Base-by-base conservation (phyloP, 2,329 filamentous ascomycete species). In the Venturia asperata region DNA sequence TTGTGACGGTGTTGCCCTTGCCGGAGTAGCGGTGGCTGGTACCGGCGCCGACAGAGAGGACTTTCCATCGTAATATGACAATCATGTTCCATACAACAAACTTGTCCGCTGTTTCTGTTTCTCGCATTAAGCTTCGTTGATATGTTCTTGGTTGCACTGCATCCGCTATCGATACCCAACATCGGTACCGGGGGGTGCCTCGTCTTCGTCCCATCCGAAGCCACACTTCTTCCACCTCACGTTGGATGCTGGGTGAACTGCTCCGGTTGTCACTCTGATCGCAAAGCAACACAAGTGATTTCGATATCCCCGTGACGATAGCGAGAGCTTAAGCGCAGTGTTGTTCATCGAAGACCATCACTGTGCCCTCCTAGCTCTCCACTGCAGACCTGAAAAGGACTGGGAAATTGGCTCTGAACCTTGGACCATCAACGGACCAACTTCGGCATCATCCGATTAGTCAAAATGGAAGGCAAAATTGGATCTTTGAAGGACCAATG, bases 381-480 rank as follows among this genome's bases (percentile, higher is more conserved):
- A 55, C 3, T 34, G 27, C 27, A 27, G 7, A 15, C 24, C 21
- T 27, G 21, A 15, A 27, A 27, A 15, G 30, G 3, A 27, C 15
- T 1, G 30, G 15, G 13, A 27, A 19, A 19, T 34, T 58, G n/a
- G 52, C 15, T 2, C 1, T 5, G 6, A n/a, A 37, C 3, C 17
- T 37, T n/a, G 30, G 30, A 30, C 19, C 52, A 37, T 27, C 47
- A 52, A 47, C 45, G 21, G 1, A 27, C 15, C 47, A 17, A 27
- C 10, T 27, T 27, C 47, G 10, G 21, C 21, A 17, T 52, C 24
- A 15, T 15, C 6, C 47, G 21, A 52, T 15, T 5, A 15, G 21
- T 47, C 60, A 62, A 24, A 9, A 62, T 62, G 39, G 21, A 62
- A 37, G 15, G 27, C 41, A 43, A n/a, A 62, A 43, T n/a, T 27